Evolutionary conservation across 1,284 basidiomycete species (phyloP), one percentile per base, ranked within the genome.

Genomic region (Tylopilus orsonianus): DNA sequence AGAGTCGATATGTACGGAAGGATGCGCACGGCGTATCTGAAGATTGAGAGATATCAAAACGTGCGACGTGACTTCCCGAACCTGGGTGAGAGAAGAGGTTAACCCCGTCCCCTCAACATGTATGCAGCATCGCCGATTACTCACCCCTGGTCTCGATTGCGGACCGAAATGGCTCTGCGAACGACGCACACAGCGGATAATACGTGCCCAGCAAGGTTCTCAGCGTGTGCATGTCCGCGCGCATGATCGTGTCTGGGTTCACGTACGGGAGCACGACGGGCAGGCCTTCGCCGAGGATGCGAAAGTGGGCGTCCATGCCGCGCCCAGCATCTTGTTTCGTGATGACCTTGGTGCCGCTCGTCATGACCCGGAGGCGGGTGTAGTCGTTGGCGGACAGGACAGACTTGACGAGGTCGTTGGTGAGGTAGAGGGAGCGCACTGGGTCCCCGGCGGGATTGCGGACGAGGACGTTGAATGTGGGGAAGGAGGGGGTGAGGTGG

Each of bases 341-440:
- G 63, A 88, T 80, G 12, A 87, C 81, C 69, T 97, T 97, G 48
- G 95, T 93, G 26, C 97, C 97, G 35, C 90, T 89, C 27, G 90
- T 87, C 60, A 96, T 87, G 49, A 99, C 81, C 2, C 97, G 85
- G 48, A 98, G 78, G 22, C 86, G 83, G 33, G 83, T 80, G 64
- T 88, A 95, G 67, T 94, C 87, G 64, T 98, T 98, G 64, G 86
- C 77, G 41, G 77, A 65, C 50, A 98, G 79, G 53, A 99, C 77
- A 14, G 78, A 72, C 68, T 88, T 91, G 59, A 95, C 88, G 53
- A 90, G 74, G 59, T 87, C 81, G 59, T 96, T 97, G 46, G 90
- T 87, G 54, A 98, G 77, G 75, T 98, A 98, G 43, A 98, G 77
- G 7, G 90, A 89, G 35, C 95, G 85, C 19, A 88, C 77, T 14